phyloP scores from a whole-genome alignment of 306 rosid species.

The Bauhinia variegata region DNA sequence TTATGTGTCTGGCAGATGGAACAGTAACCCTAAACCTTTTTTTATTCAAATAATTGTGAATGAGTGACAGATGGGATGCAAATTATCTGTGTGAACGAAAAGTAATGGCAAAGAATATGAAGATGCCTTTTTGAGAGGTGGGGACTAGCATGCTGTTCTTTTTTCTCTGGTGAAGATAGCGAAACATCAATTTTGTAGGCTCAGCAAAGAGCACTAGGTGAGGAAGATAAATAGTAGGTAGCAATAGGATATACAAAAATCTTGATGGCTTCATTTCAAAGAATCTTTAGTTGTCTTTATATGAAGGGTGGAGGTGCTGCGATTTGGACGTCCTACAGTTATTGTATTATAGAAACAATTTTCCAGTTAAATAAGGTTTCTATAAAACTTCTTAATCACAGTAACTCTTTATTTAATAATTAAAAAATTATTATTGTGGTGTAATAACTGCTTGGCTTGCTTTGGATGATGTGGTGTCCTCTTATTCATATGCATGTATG shows the following conservation, averaged over 20 bases:
- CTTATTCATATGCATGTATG: background rate
- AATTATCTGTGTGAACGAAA: slow-evolving; percentile 6
- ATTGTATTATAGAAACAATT: too few species aligned
- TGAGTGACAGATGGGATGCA: slow-evolving; percentile 31
- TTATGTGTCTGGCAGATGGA: slow-evolving; percentile 49
- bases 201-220: background rate
- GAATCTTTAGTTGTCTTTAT: slow-evolving; percentile 34
- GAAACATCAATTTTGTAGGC: slow-evolving; percentile 2
- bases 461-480: slow-evolving; percentile 1
- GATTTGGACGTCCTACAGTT: too few species aligned
- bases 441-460: too few species aligned
- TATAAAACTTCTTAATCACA: too few species aligned
- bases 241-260: slow-evolving; percentile 38
- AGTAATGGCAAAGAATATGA: slow-evolving; percentile 1
- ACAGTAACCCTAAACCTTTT: slow-evolving; percentile 39
- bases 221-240: slow-evolving; percentile 28
- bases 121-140: slow-evolving; percentile 26
- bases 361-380: too few species aligned
- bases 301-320: background rate
- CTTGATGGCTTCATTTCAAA: slow-evolving; percentile 33
- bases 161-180: background rate
- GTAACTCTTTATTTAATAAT: too few species aligned
- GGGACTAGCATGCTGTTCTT: slow-evolving; percentile 25
- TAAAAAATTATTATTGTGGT: too few species aligned
- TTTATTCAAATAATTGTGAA: slow-evolving; percentile 35